Percentiles rank a stretch among this genome's conserved stretches.
phyloP scores from a whole-genome alignment of 768 basidiomycete genomes.

The Suillus ampliporus region DNA sequence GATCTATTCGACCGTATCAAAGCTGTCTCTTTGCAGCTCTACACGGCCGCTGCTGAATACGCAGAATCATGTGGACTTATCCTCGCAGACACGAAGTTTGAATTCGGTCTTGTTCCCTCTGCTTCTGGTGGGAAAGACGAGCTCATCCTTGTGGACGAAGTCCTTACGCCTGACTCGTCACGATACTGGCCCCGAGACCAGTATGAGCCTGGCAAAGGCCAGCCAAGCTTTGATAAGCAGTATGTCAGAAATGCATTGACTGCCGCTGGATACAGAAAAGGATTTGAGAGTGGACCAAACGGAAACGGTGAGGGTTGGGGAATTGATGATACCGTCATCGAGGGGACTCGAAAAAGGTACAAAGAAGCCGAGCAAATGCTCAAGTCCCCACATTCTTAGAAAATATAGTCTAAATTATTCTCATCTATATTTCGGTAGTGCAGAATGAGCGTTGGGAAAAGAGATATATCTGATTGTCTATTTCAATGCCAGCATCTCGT shows the following conservation, averaged over 20 bases:
- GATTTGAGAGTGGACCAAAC: slow-evolving; percentile 75
- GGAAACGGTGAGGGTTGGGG: slow-evolving; percentile 77
- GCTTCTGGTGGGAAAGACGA: slow-evolving; percentile 41
- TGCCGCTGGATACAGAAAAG: slow-evolving; percentile 71
- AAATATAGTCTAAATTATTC: background rate
- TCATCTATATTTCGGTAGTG: background rate
- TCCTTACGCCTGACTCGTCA: slow-evolving; percentile 97
- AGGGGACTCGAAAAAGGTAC: slow-evolving; percentile 81
- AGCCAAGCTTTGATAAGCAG: slow-evolving; percentile 97
- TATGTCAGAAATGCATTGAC: slow-evolving; percentile 92
- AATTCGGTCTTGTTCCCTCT: slow-evolving; percentile 83
- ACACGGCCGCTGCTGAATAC: slow-evolving; percentile 75
- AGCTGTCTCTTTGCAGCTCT: slow-evolving; percentile 64
- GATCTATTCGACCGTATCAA: slow-evolving; percentile 68
- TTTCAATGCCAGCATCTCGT: slow-evolving; percentile 35
- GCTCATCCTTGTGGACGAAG: slow-evolving; percentile 92
- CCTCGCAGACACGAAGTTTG: slow-evolving; percentile 98
- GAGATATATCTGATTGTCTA: background rate
- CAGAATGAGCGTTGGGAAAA: background rate
- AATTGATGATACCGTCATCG: slow-evolving; percentile 76
- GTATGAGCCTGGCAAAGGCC: slow-evolving; percentile 75
- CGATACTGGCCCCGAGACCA: slow-evolving; percentile 89
- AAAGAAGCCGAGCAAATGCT: slow-evolving; percentile 73
- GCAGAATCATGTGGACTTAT: slow-evolving; percentile 82
- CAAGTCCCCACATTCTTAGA: slow-evolving; percentile 28